Percentiles rank a stretch among this genome's conserved stretches.
These are phyloP conservation scores for Smallanthus sonchifolius DNA, from an alignment of 129 eudicot genomes.

Conservation along the genomic window DNA sequence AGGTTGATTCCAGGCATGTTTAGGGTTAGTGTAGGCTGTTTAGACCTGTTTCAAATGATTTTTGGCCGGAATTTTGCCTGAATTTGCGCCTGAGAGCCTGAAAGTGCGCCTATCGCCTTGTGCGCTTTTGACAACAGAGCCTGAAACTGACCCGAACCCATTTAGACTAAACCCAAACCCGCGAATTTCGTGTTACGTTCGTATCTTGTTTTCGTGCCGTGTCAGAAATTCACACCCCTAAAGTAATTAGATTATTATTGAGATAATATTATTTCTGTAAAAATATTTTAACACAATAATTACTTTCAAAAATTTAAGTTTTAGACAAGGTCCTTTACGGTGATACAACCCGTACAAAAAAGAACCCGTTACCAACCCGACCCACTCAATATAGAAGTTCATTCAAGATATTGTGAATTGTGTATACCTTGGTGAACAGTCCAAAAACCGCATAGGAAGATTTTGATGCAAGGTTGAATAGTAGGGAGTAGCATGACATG, in stretches of 20 bases:
- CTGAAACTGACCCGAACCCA: too few relatives aligned
- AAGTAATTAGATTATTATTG: not conserved
- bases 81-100: too few relatives aligned
- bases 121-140: too few relatives aligned
- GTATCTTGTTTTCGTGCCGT: too few relatives aligned
- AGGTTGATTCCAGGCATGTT: too few relatives aligned
- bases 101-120: too few relatives aligned
- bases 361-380: not conserved
- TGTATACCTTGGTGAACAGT: constrained; percentile 86
- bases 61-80: too few relatives aligned
- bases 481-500: constrained; percentile 96
- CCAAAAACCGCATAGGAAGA: constrained; percentile 86
- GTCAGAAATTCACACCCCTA: too few relatives aligned
- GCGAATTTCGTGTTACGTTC: too few relatives aligned
- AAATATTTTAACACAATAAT: not conserved
- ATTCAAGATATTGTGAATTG: not conserved
- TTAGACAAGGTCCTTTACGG: not conserved
- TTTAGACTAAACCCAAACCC: too few relatives aligned
- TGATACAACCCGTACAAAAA: not conserved
- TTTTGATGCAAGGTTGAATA: constrained; percentile 80
- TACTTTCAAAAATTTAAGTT: not conserved
- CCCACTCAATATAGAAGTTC: not conserved
- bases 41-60: too few relatives aligned
- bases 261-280: not conserved
- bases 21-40: too few relatives aligned